These are phyloP conservation scores for Fusarium annulatum DNA, from an alignment of 2,329 filamentous ascomycete species.

Conservation along the genomic window DNA sequence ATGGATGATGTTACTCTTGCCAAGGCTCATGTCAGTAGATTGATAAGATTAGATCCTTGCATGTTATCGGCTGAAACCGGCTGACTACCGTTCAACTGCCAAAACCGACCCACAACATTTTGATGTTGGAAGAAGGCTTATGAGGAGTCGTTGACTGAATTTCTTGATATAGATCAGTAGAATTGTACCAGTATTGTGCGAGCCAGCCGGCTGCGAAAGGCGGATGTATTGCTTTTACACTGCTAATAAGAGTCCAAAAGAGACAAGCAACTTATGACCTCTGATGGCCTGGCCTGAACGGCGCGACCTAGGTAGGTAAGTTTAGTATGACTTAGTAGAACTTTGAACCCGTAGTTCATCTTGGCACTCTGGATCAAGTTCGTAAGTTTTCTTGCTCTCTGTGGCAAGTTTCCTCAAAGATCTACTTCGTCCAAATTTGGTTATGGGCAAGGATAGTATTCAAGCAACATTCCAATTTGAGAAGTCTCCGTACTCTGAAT, in stretches of 20 bases:
- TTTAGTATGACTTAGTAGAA: background rate
- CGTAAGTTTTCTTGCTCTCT: background rate
- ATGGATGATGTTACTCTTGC: conserved; percentile 43
- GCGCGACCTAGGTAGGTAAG: background rate
- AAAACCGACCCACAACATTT: background rate
- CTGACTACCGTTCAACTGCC: background rate
- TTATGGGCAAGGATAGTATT: background rate
- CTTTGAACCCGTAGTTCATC: background rate
- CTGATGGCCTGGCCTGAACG: background rate
- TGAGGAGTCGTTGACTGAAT: background rate
- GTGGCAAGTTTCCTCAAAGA: background rate
- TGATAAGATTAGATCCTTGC: conserved; percentile 54
- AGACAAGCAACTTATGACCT: background rate
- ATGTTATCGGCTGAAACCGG: conserved; percentile 32
- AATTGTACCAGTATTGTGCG: background rate
- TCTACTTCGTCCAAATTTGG: background rate
- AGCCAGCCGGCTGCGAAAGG: background rate
- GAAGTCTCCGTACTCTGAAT: background rate
- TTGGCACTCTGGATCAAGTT: background rate
- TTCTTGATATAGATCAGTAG: background rate
- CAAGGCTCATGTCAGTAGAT: conserved; percentile 42
- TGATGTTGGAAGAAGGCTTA: background rate
- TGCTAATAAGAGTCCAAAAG: background rate
- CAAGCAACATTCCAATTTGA: background rate
- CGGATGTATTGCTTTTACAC: background rate